Evolutionary conservation across 306 rosid genomes (phyloP).

Genomic region (Notholithocarpus densiflorus): DNA sequence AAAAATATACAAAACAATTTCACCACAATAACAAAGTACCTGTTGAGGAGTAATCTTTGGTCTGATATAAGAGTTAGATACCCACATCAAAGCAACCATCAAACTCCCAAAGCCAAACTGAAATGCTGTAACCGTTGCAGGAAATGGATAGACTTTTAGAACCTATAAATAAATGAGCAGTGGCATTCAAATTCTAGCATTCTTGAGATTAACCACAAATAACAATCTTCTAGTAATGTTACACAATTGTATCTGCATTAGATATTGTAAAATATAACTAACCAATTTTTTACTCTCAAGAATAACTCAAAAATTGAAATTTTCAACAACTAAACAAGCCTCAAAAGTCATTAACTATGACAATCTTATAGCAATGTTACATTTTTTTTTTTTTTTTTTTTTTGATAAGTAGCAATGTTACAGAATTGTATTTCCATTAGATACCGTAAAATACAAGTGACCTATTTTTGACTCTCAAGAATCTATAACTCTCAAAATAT

Average conservation of each 20-base stretch:
- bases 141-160: slow-evolving; percentile 87
- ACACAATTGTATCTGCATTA: background rate
- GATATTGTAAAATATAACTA: no score
- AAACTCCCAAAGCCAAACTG: slow-evolving; percentile 50
- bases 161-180: slow-evolving; percentile 47
- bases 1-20: background rate
- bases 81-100: slow-evolving; percentile 57
- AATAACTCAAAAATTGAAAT: no score
- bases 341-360: no score
- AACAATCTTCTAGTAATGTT: background rate
- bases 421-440: background rate
- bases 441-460: no score
- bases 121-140: slow-evolving; percentile 74
- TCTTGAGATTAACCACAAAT: background rate
- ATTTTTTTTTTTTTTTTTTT: no score
- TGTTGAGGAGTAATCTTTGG: slow-evolving; percentile 54
- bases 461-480: no score
- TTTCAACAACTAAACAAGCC: no score
- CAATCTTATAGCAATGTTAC: no score
- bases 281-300: no score
- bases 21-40: slow-evolving; percentile 33
- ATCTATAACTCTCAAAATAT: no score
- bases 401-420: background rate
- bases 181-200: slow-evolving; percentile 16
- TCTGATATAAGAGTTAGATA: slow-evolving; percentile 48